Evolutionary conservation across 371 early-diverging fungal genomes (phyloP).

Genomic region (Mucor sp.): DNA sequence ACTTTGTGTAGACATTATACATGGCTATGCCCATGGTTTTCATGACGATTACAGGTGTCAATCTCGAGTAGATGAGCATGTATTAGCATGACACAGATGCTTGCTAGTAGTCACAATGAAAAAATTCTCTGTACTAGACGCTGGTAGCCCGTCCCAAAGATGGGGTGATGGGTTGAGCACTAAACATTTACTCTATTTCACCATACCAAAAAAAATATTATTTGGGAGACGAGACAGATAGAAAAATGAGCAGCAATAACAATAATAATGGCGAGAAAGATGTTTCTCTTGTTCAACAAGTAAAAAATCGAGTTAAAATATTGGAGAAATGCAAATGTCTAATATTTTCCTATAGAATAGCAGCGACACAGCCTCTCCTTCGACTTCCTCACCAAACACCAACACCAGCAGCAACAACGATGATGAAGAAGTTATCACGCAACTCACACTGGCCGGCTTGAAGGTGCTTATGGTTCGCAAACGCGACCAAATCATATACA

Average conservation of each 20-base stretch:
- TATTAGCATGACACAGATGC: not conserved
- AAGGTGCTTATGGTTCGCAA: slow-evolving; percentile 63
- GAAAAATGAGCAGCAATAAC: slow-evolving; percentile 8
- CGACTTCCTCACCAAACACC: not conserved
- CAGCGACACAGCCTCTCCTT: not conserved
- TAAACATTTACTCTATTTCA: not conserved
- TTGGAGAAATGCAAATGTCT: not conserved
- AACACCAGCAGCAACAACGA: not conserved
- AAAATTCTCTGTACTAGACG: not conserved
- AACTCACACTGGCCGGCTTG: slow-evolving; percentile 60
- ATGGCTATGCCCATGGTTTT: not conserved
- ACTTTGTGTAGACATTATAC: not conserved
- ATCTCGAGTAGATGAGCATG: not conserved
- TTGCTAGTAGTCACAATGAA: not conserved
- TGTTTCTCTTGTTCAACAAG: slow-evolving; percentile 14
- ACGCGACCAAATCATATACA: slow-evolving; percentile 65
- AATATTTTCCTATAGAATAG: slow-evolving; percentile 3
- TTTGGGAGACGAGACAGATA: not conserved
- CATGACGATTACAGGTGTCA: not conserved
- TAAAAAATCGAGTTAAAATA: not conserved
- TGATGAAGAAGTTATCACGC: slow-evolving; percentile 55
- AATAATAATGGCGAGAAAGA: slow-evolving; percentile 5
- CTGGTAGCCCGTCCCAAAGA: not conserved
- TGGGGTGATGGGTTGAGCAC: slow-evolving; percentile 1
- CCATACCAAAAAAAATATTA: not conserved